Conservation (phyloP, 805 yeast species). For the Schizosaccharomyces lindneri region DNA sequence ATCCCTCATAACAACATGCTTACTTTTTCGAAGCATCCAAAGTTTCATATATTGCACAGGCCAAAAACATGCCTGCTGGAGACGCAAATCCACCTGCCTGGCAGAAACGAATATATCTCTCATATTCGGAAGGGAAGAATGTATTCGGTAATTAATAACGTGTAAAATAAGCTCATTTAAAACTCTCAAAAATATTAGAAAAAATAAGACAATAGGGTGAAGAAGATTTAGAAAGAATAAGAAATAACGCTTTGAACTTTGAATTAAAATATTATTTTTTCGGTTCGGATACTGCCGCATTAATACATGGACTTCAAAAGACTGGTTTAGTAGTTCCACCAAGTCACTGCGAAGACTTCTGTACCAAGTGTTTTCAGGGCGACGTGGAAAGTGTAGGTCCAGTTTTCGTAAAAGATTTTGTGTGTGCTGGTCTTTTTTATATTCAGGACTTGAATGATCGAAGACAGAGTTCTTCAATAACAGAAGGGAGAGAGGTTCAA, state of each 20-base stretch:
- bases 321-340: constrained; percentile 16
- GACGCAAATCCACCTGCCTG: constrained; percentile 53
- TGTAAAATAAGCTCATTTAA: constrained; percentile 13
- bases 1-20: constrained; percentile 17
- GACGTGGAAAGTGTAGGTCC: constrained; percentile 8
- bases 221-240: constrained; percentile 2
- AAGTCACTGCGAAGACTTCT: constrained; percentile 7
- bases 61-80: constrained; percentile 50
- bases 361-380: constrained; percentile 3
- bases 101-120: constrained; percentile 33
- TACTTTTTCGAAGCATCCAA: constrained; percentile 17
- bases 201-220: constrained; percentile 6
- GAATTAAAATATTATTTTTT: constrained; percentile 3
- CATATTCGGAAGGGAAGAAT: constrained; percentile 8
- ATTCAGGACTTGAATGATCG: constrained; percentile 10
- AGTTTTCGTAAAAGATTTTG: constrained; percentile 8
- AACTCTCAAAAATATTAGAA: constrained; percentile 11
- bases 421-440: constrained; percentile 8
- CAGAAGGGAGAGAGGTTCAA: constrained; percentile 46
- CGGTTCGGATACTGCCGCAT: constrained; percentile 7
- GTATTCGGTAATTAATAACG: constrained; percentile 12
- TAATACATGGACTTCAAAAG: constrained; percentile 13
- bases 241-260: constrained; percentile 1
- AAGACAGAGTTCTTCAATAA: constrained; percentile 14
- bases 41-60: constrained; percentile 55